These are phyloP conservation scores for Melampsora larici-populina DNA, from an alignment of 1,284 basidiomycete genomes.

Conservation along the genomic window DNA sequence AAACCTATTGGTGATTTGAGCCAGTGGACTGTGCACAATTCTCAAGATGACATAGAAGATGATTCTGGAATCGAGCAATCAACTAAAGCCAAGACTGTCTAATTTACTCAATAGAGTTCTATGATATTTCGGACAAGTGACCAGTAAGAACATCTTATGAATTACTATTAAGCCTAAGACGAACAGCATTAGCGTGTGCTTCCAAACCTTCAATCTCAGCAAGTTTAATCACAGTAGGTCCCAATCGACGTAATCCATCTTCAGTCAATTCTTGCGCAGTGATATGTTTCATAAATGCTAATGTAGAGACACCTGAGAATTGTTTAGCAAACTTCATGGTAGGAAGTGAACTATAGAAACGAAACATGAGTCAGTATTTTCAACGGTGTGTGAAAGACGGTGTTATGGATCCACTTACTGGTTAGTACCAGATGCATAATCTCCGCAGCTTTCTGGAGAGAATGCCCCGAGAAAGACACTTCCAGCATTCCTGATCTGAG, in stretches of 20 bases:
- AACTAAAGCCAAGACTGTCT: too few species aligned
- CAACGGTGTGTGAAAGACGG: not conserved
- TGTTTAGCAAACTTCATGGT: conserved; percentile 87
- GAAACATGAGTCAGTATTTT: not conserved
- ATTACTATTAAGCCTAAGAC: conserved; percentile 50
- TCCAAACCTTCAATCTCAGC: conserved; percentile 93
- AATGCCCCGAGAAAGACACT: conserved; percentile 93
- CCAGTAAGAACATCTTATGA: not conserved
- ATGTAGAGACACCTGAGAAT: conserved; percentile 95
- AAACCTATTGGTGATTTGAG: too few species aligned
- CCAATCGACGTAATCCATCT: conserved; percentile 72
- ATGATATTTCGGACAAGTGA: too few species aligned
- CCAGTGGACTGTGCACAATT: too few species aligned
- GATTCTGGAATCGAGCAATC: too few species aligned
- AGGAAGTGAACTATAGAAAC: conserved; percentile 9
- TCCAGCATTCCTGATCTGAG: conserved; percentile 79
- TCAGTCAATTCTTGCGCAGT: conserved; percentile 87
- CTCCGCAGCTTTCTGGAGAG: conserved; percentile 94
- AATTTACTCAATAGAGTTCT: too few species aligned
- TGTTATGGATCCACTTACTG: conserved; percentile 64
- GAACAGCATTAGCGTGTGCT: conserved; percentile 70
- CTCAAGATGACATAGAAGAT: too few species aligned
- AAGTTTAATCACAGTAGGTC: conserved; percentile 82
- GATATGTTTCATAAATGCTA: conserved; percentile 98
- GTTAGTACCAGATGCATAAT: conserved; percentile 98